A percentile compares a stretch with the other conserved stretches of the same genome.
phyloP scores from a whole-genome alignment of 192 early-diverging fungal species.

The Coemansia sp. region DNA sequence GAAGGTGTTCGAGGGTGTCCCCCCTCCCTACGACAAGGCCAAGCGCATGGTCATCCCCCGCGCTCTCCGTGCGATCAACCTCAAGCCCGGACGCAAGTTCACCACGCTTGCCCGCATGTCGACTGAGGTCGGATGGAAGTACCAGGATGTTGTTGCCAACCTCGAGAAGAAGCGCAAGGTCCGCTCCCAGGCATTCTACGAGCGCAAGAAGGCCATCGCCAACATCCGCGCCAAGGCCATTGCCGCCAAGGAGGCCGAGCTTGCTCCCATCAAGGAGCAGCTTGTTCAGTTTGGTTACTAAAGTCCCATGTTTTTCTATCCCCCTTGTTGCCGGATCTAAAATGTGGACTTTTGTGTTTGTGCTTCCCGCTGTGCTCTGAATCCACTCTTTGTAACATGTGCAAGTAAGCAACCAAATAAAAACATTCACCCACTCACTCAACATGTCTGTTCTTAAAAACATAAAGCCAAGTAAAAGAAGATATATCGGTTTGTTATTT shows the following conservation, averaged over 20 bases:
- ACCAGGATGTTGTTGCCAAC: constrained; percentile 93
- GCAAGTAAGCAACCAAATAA: neutral
- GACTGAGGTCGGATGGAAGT: constrained; percentile 99
- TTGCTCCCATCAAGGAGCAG: constrained; percentile 60
- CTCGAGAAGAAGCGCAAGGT: constrained; percentile 99
- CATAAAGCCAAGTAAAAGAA: neutral
- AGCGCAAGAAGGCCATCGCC: constrained; percentile 81
- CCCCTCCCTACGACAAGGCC: constrained; percentile 93
- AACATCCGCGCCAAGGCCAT: constrained; percentile 65
- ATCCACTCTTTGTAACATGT: constrained; percentile 1
- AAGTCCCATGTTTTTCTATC: no score
- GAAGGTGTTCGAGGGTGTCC: constrained; percentile 99
- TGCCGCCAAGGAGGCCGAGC: constrained; percentile 56
- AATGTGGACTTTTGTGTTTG: neutral
- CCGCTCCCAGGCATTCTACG: constrained; percentile 88
- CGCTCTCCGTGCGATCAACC: constrained; percentile 94
- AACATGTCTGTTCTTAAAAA: neutral
- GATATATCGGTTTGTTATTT: neutral
- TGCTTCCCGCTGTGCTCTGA: neutral
- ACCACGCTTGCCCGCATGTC: constrained; percentile 91
- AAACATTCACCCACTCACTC: neutral
- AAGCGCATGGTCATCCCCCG: constrained; percentile 98
- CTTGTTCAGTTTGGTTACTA: constrained; percentile 63
- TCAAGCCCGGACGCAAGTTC: constrained; percentile 98
- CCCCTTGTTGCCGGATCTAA: no score